A percentile compares a stretch with the other conserved stretches of the same genome.
These are phyloP conservation scores for Boletus fagicola DNA, from an alignment of 768 basidiomycete genomes.

Conservation along the genomic window DNA sequence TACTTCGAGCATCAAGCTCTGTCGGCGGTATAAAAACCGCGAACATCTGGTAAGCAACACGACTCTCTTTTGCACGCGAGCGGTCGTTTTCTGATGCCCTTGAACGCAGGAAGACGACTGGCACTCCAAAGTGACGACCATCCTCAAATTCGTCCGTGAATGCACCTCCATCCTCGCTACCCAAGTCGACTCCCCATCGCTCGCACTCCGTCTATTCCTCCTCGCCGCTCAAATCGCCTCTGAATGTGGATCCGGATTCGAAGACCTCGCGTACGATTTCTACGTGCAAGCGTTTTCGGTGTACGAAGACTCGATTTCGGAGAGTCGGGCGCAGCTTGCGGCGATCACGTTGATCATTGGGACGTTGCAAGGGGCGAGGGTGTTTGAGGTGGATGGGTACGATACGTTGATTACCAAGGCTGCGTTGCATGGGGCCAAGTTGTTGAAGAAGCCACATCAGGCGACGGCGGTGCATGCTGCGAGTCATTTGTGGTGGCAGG, in stretches of 20 bases:
- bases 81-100: constrained; percentile 1
- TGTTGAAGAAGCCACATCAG: constrained; percentile 98
- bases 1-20: constrained; percentile 88
- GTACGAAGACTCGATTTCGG: constrained; percentile 96
- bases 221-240: constrained; percentile 94
- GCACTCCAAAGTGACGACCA: constrained; percentile 78
- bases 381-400: constrained; percentile 94
- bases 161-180: constrained; percentile 90
- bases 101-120: constrained; percentile 75
- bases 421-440: constrained; percentile 93
- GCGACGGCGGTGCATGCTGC: constrained; percentile 92
- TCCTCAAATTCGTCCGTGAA: constrained; percentile 94
- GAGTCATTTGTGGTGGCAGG: constrained; percentile 99
- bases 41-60: constrained; percentile 58
- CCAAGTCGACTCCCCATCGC: constrained; percentile 88
- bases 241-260: constrained; percentile 89
- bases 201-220: constrained; percentile 91
- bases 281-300: constrained; percentile 98
- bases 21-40: constrained; percentile 83
- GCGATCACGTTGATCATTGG: constrained; percentile 97
- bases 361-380: constrained; percentile 81
- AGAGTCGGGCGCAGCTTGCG: constrained; percentile 91
- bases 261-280: constrained; percentile 95
- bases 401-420: constrained; percentile 98
- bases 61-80: neutral